Conservation (phyloP, 371 early-diverging fungal species). For the Apophysomyces ossiformis region DNA sequence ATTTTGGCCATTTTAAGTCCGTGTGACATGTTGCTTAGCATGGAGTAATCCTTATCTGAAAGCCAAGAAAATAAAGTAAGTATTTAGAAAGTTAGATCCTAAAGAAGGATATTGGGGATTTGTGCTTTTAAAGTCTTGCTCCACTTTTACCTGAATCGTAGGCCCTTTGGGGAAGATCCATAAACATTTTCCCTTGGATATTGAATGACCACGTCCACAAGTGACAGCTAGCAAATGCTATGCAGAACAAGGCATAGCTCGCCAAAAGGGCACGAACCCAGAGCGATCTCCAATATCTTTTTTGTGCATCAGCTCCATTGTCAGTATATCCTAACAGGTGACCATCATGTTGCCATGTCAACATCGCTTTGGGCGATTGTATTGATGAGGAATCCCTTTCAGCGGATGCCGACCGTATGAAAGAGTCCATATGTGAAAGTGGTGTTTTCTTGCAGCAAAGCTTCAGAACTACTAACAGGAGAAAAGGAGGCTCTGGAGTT, state of each 20-base stretch:
- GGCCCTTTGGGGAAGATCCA: constrained; percentile 42
- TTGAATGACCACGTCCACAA: constrained; percentile 35
- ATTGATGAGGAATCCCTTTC: not conserved
- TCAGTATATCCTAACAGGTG: not conserved
- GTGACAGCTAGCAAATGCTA: constrained; percentile 43
- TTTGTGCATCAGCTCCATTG: not conserved
- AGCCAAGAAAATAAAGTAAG: too few relatives aligned
- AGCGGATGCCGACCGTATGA: not conserved
- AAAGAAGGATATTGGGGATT: too few relatives aligned
- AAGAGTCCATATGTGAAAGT: not conserved
- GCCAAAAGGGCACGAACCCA: constrained; percentile 32
- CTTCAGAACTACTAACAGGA: too few relatives aligned
- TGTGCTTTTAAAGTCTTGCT: not conserved
- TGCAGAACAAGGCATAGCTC: constrained; percentile 47
- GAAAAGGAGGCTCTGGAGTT: not conserved
- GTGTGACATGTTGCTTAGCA: constrained; percentile 45
- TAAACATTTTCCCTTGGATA: constrained; percentile 16
- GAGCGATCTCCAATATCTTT: constrained; percentile 22
- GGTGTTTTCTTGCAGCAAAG: not conserved
- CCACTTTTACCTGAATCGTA: constrained; percentile 41
- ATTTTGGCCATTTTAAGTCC: constrained; percentile 54
- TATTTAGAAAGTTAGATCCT: too few relatives aligned
- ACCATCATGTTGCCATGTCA: not conserved
- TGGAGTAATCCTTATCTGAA: constrained; percentile 44
- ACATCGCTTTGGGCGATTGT: not conserved